Conservation (phyloP, 805 yeast genomes). For the Candida glaebosa region DNA sequence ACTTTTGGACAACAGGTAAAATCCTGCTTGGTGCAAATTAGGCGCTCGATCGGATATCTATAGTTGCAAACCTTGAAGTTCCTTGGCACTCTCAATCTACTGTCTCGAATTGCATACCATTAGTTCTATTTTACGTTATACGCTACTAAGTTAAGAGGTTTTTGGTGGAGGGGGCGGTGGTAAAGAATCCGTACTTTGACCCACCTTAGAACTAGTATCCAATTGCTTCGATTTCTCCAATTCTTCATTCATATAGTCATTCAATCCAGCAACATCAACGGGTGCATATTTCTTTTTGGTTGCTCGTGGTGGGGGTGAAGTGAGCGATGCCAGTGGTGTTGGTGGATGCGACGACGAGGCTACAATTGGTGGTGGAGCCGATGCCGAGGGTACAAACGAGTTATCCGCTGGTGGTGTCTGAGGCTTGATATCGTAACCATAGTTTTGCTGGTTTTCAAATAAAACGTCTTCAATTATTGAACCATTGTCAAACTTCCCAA, state of each 20-base stretch:
- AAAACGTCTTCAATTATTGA: constrained; percentile 30
- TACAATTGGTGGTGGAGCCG: constrained; percentile 11
- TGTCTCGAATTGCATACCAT: no score
- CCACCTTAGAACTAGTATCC: constrained; percentile 18
- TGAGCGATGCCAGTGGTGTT: constrained; percentile 3
- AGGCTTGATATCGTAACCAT: constrained; percentile 13
- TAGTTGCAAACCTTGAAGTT: no score
- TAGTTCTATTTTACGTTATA: not conserved
- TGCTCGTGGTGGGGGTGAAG: constrained; percentile 20
- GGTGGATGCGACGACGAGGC: constrained; percentile 11
- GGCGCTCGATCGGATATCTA: no score
- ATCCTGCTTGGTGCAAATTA: no score
- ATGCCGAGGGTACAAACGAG: constrained; percentile 6
- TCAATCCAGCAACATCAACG: constrained; percentile 24
- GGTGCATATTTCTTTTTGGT: constrained; percentile 21
- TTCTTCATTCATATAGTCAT: constrained; percentile 43
- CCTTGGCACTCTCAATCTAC: no score
- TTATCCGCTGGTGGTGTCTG: constrained; percentile 9
- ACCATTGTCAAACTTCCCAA: constrained; percentile 44
- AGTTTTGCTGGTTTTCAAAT: constrained; percentile 24
- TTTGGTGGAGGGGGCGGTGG: constrained; percentile 34
- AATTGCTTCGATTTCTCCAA: constrained; percentile 36
- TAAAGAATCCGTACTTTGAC: constrained; percentile 11
- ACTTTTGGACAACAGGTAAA: no score
- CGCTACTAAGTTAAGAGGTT: not conserved